phyloP scores from a whole-genome alignment of 352 stramenopile genomes.

The Lagenidium giganteum region DNA sequence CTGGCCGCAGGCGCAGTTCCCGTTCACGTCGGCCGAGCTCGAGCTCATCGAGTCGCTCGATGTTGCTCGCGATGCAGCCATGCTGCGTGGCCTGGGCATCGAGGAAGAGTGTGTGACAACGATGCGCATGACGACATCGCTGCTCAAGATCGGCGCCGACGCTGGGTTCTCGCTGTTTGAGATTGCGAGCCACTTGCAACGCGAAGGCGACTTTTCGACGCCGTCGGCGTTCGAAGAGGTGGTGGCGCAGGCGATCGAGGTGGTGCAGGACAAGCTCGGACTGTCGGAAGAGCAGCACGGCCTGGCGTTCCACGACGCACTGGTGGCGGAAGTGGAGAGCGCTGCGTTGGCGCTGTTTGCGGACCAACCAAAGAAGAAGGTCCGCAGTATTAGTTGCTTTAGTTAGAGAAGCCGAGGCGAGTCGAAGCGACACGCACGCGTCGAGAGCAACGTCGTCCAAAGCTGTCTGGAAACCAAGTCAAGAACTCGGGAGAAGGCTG shows the following conservation, averaged over 20 bases:
- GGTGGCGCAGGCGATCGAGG: constrained; percentile 32
- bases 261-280: constrained; percentile 23
- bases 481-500: too few relatives aligned
- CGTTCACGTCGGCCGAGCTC: constrained; percentile 72
- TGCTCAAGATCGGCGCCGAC: constrained; percentile 74
- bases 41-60: constrained; percentile 76
- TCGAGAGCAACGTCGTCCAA: too few relatives aligned
- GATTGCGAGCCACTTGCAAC: constrained; percentile 75
- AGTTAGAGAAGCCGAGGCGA: too few relatives aligned
- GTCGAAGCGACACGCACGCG: too few relatives aligned
- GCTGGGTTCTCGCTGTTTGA: constrained; percentile 83
- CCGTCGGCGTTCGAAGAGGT: constrained; percentile 77
- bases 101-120: constrained; percentile 79
- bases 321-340: constrained; percentile 44
- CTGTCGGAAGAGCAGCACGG: constrained; percentile 31
- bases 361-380: constrained; percentile 77
- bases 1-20: constrained; percentile 86
- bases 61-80: constrained; percentile 36
- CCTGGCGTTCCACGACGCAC: constrained; percentile 34
- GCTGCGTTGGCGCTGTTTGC: constrained; percentile 43
- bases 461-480: too few relatives aligned
- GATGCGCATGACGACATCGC: constrained; percentile 71
- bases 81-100: constrained; percentile 66
- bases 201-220: constrained; percentile 71
- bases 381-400: constrained; percentile 86